A percentile compares a stretch with the other conserved stretches of the same genome.
Evolutionary conservation across 768 basidiomycete genomes (phyloP).

Genomic region (Suillus occidentalis): DNA sequence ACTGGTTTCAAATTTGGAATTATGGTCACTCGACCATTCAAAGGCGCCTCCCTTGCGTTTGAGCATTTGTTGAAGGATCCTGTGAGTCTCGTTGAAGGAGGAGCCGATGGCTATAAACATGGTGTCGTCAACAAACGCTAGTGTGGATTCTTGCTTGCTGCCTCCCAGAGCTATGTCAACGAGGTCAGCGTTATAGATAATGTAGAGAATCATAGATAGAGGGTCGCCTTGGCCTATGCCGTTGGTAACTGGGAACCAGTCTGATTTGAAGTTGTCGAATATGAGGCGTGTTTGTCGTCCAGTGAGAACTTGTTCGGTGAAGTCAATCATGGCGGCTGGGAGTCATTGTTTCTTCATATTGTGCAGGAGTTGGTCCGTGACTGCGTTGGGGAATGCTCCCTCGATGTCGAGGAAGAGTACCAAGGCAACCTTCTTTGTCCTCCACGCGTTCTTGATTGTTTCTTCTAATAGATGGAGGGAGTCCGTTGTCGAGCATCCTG

Average conservation of each 20-base stretch:
- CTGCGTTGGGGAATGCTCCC: too few relatives aligned
- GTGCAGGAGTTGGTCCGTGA: too few relatives aligned
- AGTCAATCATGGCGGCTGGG: conserved; percentile 17
- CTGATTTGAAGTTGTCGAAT: conserved; percentile 31
- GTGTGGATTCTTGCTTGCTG: not conserved
- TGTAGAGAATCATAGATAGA: conserved; percentile 24
- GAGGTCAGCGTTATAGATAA: conserved; percentile 24
- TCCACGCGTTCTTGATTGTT: too few relatives aligned
- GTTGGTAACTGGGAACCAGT: conserved; percentile 13
- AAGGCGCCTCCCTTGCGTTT: conserved; percentile 6
- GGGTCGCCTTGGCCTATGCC: conserved; percentile 31
- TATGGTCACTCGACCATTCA: conserved; percentile 15
- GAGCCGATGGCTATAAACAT: conserved; percentile 18
- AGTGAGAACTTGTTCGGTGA: conserved; percentile 15
- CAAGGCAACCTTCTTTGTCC: too few relatives aligned
- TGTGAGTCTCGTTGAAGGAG: conserved; percentile 18
- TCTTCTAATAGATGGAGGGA: not conserved
- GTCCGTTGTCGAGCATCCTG: too few relatives aligned
- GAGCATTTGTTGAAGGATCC: too few relatives aligned
- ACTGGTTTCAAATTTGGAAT: conserved; percentile 18
- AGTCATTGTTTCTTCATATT: conserved; percentile 1
- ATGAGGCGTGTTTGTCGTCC: conserved; percentile 19
- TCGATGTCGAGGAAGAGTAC: too few relatives aligned
- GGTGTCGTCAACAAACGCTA: conserved; percentile 28
- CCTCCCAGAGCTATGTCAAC: too few relatives aligned